Evolutionary conservation across 306 rosid species (phyloP).

Genomic region (Cicer yamashitae): DNA sequence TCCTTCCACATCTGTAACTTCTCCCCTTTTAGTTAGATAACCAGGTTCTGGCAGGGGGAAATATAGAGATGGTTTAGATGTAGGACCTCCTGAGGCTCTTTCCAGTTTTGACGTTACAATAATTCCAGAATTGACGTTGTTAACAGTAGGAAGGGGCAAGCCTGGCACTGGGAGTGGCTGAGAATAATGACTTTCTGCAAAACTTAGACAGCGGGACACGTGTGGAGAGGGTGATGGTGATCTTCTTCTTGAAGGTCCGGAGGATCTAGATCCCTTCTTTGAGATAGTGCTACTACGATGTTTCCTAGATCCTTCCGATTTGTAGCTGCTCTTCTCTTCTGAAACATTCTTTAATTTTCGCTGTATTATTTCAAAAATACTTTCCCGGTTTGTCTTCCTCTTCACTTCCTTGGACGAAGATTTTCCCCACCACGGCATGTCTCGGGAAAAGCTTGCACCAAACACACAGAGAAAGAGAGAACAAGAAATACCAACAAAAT

Average conservation of each 20-base stretch:
- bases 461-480: constrained; percentile 14
- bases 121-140: constrained; percentile 63
- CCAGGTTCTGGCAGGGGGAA: constrained; percentile 71
- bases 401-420: constrained; percentile 77
- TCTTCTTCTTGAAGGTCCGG: constrained; percentile 62
- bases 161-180: constrained; percentile 76
- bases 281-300: constrained; percentile 57
- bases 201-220: constrained; percentile 79
- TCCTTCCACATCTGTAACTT: constrained; percentile 63
- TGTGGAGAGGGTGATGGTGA: constrained; percentile 69
- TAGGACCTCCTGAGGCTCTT: constrained; percentile 48
- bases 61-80: constrained; percentile 56
- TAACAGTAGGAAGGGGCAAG: constrained; percentile 53
- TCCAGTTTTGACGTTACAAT: constrained; percentile 59
- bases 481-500: constrained; percentile 27
- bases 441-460: constrained; percentile 39
- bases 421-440: constrained; percentile 94
- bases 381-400: constrained; percentile 71
- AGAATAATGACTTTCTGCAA: constrained; percentile 67
- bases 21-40: constrained; percentile 56
- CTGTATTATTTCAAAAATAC: constrained; percentile 68
- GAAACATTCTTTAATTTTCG: constrained; percentile 70
- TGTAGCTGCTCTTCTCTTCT: constrained; percentile 58
- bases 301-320: constrained; percentile 61
- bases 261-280: constrained; percentile 69